phyloP scores from a whole-genome alignment of 164 flowering plant species.

The Paratinospora sagittata region DNA sequence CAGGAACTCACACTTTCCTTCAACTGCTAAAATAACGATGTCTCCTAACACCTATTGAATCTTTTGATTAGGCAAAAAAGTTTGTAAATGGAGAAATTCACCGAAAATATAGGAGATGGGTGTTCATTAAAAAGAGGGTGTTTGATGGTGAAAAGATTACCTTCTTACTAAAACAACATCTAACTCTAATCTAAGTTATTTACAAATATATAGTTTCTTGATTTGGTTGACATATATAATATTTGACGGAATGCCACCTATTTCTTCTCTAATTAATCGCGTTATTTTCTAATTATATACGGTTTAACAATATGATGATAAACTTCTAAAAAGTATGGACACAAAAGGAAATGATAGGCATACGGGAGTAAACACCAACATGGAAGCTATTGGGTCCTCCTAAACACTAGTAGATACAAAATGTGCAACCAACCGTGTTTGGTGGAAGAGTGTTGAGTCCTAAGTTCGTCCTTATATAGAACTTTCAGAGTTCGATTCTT shows the following conservation, averaged over 20 bases:
- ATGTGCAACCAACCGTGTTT: no score
- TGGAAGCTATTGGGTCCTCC: no score
- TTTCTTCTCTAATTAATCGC: not conserved
- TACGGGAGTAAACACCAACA: no score
- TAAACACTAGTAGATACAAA: no score
- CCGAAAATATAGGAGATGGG: not conserved
- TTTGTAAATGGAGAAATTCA: not conserved
- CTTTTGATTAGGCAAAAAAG: not conserved
- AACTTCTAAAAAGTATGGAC: no score
- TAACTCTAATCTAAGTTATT: not conserved
- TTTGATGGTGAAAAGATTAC: not conserved
- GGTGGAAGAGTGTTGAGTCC: no score
- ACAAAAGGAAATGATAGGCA: no score
- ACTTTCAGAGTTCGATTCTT: no score
- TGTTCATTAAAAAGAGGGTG: not conserved
- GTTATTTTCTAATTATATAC: not conserved
- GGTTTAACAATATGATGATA: not conserved
- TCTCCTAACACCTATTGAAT: not conserved
- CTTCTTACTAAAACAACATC: not conserved
- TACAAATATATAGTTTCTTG: not conserved
- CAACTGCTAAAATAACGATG: conserved; percentile 43
- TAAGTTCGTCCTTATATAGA: no score
- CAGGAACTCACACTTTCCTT: conserved; percentile 30
- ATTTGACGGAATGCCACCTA: not conserved
- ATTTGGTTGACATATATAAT: not conserved